Percentiles rank a stretch among this genome's conserved stretches.
Conservation (phyloP, 2,329 filamentous ascomycete species). For the Botryotinia globosa region DNA sequence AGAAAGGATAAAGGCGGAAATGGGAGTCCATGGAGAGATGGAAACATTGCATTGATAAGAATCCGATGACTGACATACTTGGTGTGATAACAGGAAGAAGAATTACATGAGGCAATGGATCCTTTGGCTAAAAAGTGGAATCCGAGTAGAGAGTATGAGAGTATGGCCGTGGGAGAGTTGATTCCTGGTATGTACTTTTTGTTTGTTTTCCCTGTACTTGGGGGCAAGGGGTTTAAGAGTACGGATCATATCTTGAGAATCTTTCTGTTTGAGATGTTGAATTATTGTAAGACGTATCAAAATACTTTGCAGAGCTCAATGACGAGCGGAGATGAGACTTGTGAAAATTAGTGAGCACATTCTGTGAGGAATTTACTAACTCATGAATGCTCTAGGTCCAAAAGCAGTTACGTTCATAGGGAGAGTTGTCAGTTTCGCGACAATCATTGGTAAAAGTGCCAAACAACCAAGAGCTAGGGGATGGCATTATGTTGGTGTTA, state of each 20-base stretch:
- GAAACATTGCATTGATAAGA: not conserved
- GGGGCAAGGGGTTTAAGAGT: too few species aligned
- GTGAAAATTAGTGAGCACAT: too few species aligned
- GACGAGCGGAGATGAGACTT: too few species aligned
- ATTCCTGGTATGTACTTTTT: not conserved
- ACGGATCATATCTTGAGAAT: not conserved
- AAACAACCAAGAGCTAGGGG: conserved; percentile 47
- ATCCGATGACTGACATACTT: not conserved
- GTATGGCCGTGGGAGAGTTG: not conserved
- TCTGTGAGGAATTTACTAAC: conserved; percentile 45
- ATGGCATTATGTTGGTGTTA: conserved; percentile 53
- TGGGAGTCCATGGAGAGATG: not conserved
- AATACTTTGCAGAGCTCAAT: not conserved
- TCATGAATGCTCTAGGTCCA: conserved; percentile 46
- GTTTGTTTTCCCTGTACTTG: not conserved
- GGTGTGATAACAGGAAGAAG: conserved; percentile 34
- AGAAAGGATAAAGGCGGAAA: not conserved
- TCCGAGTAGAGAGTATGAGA: conserved; percentile 45
- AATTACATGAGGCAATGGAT: conserved; percentile 43
- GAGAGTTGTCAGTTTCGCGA: conserved; percentile 54
- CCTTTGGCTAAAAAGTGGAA: conserved; percentile 42
- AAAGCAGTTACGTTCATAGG: conserved; percentile 52
- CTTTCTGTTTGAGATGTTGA: rapidly evolving
- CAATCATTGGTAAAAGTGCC: conserved; percentile 44
- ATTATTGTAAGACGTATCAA: too few species aligned